phyloP scores from a whole-genome alignment of 1,139 yeast genomes.

The Lodderomyces beijingensis region DNA sequence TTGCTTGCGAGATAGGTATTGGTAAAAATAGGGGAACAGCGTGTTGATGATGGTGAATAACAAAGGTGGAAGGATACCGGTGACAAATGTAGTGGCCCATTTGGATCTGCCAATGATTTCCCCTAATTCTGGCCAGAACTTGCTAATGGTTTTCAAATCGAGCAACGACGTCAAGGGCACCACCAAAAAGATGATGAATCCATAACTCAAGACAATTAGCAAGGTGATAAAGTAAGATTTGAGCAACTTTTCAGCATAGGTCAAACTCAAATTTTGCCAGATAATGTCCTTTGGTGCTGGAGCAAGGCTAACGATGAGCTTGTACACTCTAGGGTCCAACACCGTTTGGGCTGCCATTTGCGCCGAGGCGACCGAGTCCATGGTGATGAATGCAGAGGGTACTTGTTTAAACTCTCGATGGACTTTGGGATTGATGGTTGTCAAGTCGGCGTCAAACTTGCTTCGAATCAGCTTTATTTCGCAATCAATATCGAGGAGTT shows the following conservation, averaged over 20 bases:
- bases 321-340: conserved; percentile 71
- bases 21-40: conserved; percentile 64
- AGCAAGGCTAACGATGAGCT: conserved; percentile 64
- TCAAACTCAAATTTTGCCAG: conserved; percentile 68
- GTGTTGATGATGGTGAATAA: conserved; percentile 66
- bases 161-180: conserved; percentile 70
- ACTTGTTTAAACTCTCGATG: conserved; percentile 35
- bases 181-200: conserved; percentile 65
- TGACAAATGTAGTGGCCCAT: conserved; percentile 69
- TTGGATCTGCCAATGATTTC: conserved; percentile 52
- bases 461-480: conserved; percentile 28
- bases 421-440: conserved; percentile 24
- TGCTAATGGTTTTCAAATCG: conserved; percentile 65
- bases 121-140: conserved; percentile 72
- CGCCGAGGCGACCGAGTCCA: conserved; percentile 82
- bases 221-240: conserved; percentile 60
- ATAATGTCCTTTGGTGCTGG: conserved; percentile 80
- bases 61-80: conserved; percentile 74
- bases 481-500: conserved; percentile 24
- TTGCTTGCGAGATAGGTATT: conserved; percentile 61
- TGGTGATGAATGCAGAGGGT: conserved; percentile 72
- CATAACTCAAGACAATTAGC: conserved; percentile 57
- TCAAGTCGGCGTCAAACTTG: conserved; percentile 22
- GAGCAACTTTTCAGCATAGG: conserved; percentile 49
- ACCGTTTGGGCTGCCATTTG: conserved; percentile 87